Percentiles rank a stretch among this genome's conserved stretches.
These are phyloP conservation scores for Asterophora lycoperdoides DNA, from an alignment of 768 basidiomycete genomes.

Conservation along the genomic window DNA sequence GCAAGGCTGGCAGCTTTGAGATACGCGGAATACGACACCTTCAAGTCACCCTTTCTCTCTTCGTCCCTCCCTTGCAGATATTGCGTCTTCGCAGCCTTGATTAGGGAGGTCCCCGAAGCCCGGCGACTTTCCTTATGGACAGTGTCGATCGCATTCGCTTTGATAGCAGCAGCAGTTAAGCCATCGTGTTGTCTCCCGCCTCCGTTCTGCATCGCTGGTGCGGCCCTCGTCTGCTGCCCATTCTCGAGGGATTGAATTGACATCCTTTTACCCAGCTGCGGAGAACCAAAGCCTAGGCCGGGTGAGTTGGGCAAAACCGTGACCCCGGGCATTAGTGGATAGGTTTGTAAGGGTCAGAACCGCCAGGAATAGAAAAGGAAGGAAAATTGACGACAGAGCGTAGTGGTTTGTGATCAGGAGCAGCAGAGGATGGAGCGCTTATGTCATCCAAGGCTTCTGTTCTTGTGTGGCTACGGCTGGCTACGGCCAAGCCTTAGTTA, in stretches of 20 bases:
- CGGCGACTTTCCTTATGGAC: conserved; percentile 32
- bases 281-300: conserved; percentile 23
- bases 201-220: conserved; percentile 24
- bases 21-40: conserved; percentile 54
- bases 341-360: conserved; percentile 5
- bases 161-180: conserved; percentile 40
- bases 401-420: conserved; percentile 13
- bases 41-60: conserved; percentile 58
- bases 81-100: conserved; percentile 59
- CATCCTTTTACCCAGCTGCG: conserved; percentile 28
- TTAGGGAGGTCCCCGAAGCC: conserved; percentile 55
- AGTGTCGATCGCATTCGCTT: conserved; percentile 37
- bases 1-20: conserved; percentile 59
- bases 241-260: conserved; percentile 12
- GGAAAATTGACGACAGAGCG: conserved; percentile 3
- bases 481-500: too few relatives aligned
- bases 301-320: conserved; percentile 24
- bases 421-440: conserved; percentile 6
- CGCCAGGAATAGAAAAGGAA: conserved; percentile 8
- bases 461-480: too few relatives aligned
- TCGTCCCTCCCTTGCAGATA: conserved; percentile 44
- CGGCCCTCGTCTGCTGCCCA: conserved; percentile 17
- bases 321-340: conserved; percentile 26
- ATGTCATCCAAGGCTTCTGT: too few relatives aligned
- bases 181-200: conserved; percentile 25